A percentile compares a stretch with the other conserved stretches of the same genome.
phyloP scores from a whole-genome alignment of 768 basidiomycete genomes.

The Hericium rajendrae region DNA sequence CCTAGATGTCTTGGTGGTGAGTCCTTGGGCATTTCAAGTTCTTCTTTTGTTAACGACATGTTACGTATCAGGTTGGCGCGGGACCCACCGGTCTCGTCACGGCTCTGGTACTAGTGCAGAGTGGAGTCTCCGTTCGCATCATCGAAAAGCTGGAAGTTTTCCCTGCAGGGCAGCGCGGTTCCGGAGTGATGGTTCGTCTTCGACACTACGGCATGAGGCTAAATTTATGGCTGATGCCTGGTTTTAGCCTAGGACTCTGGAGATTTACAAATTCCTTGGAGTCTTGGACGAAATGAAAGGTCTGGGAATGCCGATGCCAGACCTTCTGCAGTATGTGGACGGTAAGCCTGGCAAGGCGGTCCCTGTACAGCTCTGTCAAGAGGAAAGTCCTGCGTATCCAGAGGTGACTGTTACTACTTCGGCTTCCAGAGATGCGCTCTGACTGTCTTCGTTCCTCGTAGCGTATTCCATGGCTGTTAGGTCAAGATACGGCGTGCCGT shows the following conservation, averaged over 20 bases:
- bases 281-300: background rate
- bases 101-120: no score
- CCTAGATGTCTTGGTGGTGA: no score
- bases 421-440: background rate
- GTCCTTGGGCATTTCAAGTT: no score
- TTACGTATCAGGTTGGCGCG: no score
- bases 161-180: no score
- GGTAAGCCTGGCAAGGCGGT: background rate
- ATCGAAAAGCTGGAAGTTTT: no score
- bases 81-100: no score
- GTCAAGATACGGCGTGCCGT: background rate
- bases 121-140: no score
- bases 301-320: background rate
- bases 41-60: no score
- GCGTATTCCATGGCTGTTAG: background rate
- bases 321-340: background rate
- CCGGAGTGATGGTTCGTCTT: no score
- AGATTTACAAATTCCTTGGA: conserved; percentile 1
- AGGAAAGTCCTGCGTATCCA: background rate
- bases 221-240: background rate
- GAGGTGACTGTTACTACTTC: background rate
- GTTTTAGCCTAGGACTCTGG: conserved; percentile 1
- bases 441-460: background rate
- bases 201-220: no score
- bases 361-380: background rate